Evolutionary conservation across 164 flowering plant genomes (phyloP).

Genomic region (Saururus chinensis): DNA sequence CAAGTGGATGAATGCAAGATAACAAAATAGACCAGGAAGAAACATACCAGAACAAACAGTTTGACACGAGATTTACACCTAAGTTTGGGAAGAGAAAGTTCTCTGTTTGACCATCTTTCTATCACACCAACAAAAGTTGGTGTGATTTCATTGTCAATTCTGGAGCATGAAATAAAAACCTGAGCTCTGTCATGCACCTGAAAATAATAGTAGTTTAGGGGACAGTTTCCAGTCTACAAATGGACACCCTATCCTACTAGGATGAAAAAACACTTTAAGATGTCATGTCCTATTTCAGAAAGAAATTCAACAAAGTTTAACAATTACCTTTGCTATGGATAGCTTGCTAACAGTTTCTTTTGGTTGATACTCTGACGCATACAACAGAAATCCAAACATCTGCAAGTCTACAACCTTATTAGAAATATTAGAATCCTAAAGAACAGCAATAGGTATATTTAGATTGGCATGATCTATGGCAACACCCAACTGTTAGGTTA

Average conservation of each 20-base stretch:
- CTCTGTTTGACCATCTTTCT: slow-evolving; percentile 65
- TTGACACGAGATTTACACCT: slow-evolving; percentile 48
- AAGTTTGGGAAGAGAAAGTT: slow-evolving; percentile 39
- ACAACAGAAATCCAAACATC: slow-evolving; percentile 77
- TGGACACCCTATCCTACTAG: no score
- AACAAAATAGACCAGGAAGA: background rate
- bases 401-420: slow-evolving; percentile 13
- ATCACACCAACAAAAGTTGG: slow-evolving; percentile 49
- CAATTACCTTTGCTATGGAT: slow-evolving; percentile 57
- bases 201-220: slow-evolving; percentile 1
- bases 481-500: no score
- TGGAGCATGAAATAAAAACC: slow-evolving; percentile 62
- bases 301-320: background rate
- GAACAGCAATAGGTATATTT: background rate
- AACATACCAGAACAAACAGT: slow-evolving; percentile 55
- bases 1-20: background rate
- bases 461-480: background rate
- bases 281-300: background rate
- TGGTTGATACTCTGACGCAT: slow-evolving; percentile 42
- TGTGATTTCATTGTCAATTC: slow-evolving; percentile 23
- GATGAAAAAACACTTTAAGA: no score
- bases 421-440: background rate
- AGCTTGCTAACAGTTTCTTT: slow-evolving; percentile 40
- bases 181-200: slow-evolving; percentile 98
- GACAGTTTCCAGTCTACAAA: no score